A percentile compares a stretch with the other conserved stretches of the same genome.
phyloP scores from a whole-genome alignment of 2,329 filamentous ascomycete species.

The Ophioceras dolichostomum region DNA sequence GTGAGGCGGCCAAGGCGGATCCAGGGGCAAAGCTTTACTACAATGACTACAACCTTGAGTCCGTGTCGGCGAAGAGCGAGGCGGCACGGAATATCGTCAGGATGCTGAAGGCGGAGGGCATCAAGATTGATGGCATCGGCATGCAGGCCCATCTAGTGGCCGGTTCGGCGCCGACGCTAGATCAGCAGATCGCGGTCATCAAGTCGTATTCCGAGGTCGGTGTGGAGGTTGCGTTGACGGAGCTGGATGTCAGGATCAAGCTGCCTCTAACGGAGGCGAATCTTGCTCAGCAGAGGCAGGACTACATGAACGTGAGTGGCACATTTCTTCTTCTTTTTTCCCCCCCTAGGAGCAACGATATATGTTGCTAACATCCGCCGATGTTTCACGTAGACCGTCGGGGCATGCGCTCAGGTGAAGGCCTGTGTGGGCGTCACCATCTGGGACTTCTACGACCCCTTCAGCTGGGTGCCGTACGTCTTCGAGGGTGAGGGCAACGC shows the following conservation, averaged over 20 bases:
- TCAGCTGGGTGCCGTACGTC: conserved; percentile 4
- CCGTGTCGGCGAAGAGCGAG: conserved; percentile 14
- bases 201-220: conserved; percentile 23
- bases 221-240: conserved; percentile 34
- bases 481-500: conserved; percentile 2
- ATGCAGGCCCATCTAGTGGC: conserved; percentile 33
- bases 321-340: not conserved
- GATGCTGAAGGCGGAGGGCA: conserved; percentile 16
- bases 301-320: conserved; percentile 2
- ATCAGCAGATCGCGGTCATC: conserved; percentile 22
- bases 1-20: conserved; percentile 25
- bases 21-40: conserved; percentile 33
- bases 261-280: conserved; percentile 1
- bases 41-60: conserved; percentile 39
- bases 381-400: not conserved
- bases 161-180: conserved; percentile 21
- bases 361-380: not conserved
- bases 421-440: conserved; percentile 4
- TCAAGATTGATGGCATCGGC: conserved; percentile 34
- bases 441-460: conserved; percentile 5
- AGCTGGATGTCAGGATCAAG: conserved; percentile 22
- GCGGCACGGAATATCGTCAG: conserved; percentile 15
- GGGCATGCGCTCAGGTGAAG: conserved; percentile 3
- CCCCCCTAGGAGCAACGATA: not conserved
- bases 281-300: conserved; percentile 2